Evolutionary conservation across 257 asterid genomes (phyloP).

Genomic region (Orobanche coerulescens): DNA sequence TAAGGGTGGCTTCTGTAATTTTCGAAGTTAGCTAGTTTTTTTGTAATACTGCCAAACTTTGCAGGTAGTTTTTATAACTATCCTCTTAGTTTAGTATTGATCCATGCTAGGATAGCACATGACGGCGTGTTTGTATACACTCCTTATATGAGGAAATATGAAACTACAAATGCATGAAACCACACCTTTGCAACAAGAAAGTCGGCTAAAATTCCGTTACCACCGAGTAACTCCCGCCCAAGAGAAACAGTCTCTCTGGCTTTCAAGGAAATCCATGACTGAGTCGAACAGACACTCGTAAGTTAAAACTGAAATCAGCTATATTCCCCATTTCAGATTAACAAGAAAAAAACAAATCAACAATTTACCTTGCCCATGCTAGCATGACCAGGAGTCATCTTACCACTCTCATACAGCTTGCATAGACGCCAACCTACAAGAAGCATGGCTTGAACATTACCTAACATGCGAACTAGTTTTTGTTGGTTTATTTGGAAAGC

Average conservation of each 20-base stretch:
- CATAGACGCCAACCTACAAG: slow-evolving; percentile 95
- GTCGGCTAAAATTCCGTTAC: slow-evolving; percentile 72
- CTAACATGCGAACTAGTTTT: slow-evolving; percentile 76
- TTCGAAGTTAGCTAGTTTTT: neutral
- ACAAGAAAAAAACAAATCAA: slow-evolving; percentile 1
- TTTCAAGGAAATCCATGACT: slow-evolving; percentile 78
- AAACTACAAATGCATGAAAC: neutral
- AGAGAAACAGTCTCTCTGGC: slow-evolving; percentile 85
- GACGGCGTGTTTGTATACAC: neutral
- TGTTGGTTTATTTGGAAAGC: slow-evolving; percentile 95
- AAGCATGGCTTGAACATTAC: slow-evolving; percentile 83
- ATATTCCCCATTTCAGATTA: neutral
- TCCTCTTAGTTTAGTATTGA: neutral
- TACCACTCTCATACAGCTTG: slow-evolving; percentile 84
- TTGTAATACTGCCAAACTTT: neutral
- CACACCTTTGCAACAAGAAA: slow-evolving; percentile 85
- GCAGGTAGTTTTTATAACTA: neutral
- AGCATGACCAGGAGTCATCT: slow-evolving; percentile 95
- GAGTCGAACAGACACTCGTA: slow-evolving; percentile 19
- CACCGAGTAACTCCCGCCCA: slow-evolving; percentile 92
- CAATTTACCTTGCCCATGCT: slow-evolving; percentile 82
- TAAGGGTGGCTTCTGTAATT: neutral
- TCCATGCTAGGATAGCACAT: neutral
- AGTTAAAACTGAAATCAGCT: slow-evolving; percentile 6
- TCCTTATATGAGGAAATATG: neutral